Conservation (phyloP, 441 rosid species). For the Raphanus hybrid region DNA sequence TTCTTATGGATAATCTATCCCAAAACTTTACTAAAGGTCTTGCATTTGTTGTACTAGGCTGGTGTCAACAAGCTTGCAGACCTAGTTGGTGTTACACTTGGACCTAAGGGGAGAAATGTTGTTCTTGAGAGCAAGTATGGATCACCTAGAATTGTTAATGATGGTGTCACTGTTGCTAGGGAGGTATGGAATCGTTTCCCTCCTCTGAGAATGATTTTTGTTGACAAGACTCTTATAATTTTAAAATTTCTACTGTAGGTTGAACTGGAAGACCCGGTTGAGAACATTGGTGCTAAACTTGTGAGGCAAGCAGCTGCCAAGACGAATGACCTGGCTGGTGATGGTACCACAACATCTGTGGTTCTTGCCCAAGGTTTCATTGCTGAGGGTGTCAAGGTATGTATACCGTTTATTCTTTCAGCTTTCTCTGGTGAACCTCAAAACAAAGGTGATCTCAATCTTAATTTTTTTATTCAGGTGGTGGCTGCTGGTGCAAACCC, state of each 20-base stretch:
- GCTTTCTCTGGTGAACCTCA: background rate
- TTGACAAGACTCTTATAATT: no score
- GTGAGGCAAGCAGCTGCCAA: slow-evolving; percentile 99
- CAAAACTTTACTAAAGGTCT: no score
- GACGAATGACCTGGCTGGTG: slow-evolving; percentile 97
- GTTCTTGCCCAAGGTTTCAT: slow-evolving; percentile 97
- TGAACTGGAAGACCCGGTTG: slow-evolving; percentile 97
- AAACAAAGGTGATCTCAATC: background rate
- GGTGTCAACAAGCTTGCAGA: slow-evolving; percentile 99
- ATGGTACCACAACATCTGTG: slow-evolving; percentile 97
- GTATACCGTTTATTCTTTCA: slow-evolving; percentile 21
- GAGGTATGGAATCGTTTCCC: slow-evolving; percentile 56
- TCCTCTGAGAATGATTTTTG: background rate
- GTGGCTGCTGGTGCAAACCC: slow-evolving; percentile 99
- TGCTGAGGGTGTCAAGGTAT: slow-evolving; percentile 94
- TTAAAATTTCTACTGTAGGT: slow-evolving; percentile 50
- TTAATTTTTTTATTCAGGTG: slow-evolving; percentile 51
- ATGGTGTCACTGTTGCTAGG: slow-evolving; percentile 94
- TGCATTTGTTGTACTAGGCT: slow-evolving; percentile 55
- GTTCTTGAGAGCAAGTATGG: slow-evolving; percentile 99
- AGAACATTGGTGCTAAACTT: slow-evolving; percentile 94
- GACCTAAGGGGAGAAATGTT: slow-evolving; percentile 96
- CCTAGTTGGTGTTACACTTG: slow-evolving; percentile 95
- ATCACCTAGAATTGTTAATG: slow-evolving; percentile 94
- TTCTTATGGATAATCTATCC: no score